phyloP scores from a whole-genome alignment of 345 rosid genomes.

The Clarkia xantiana region DNA sequence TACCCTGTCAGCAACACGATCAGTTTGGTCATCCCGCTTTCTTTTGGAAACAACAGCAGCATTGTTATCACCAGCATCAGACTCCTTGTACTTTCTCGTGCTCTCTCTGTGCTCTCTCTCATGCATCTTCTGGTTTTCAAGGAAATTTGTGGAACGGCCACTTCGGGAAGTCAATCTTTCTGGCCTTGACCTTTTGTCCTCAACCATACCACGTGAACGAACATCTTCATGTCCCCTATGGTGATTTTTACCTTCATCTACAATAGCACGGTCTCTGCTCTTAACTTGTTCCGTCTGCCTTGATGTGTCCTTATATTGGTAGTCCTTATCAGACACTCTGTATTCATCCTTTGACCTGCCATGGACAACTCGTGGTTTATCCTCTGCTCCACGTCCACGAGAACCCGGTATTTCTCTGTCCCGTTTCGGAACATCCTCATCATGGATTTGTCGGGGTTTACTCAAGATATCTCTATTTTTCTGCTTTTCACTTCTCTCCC shows the following conservation, averaged over 20 bases:
- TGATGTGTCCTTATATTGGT: constrained; percentile 38
- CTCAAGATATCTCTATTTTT: constrained; percentile 61
- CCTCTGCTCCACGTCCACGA: constrained; percentile 57
- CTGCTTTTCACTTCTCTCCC: constrained; percentile 63
- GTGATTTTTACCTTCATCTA: constrained; percentile 46
- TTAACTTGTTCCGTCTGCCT: constrained; percentile 54
- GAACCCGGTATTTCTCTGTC: constrained; percentile 62
- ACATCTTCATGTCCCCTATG: constrained; percentile 52
- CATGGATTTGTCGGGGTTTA: constrained; percentile 38
- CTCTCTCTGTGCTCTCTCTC: constrained; percentile 61
- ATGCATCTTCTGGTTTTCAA: constrained; percentile 45
- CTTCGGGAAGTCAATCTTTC: constrained; percentile 45
- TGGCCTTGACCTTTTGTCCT: constrained; percentile 62
- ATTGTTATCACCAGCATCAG: constrained; percentile 40
- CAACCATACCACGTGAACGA: constrained; percentile 37
- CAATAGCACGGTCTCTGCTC: constrained; percentile 42
- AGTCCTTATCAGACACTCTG: constrained; percentile 56
- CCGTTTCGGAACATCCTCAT: constrained; percentile 39
- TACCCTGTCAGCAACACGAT: constrained; percentile 56
- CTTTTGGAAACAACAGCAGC: constrained; percentile 33
- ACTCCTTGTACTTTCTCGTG: constrained; percentile 50
- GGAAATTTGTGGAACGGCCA: constrained; percentile 34
- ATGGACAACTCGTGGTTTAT: constrained; percentile 42
- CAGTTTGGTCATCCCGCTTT: constrained; percentile 57
- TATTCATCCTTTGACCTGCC: constrained; percentile 48